Conservation (phyloP, 1,139 yeast species). For the Kodamaea fungicola region DNA sequence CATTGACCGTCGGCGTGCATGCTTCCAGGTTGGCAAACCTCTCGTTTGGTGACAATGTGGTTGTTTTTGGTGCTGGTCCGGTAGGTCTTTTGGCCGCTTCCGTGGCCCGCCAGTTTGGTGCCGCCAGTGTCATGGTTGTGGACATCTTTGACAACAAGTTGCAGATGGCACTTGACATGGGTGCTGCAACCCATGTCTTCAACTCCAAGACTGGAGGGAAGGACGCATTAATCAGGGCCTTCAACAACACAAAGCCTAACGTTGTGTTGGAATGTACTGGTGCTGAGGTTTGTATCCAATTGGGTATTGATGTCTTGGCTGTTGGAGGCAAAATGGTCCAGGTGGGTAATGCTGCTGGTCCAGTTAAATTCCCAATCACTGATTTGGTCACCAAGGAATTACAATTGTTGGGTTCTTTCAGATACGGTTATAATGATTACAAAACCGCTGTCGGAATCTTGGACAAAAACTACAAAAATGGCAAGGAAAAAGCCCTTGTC, state of each 20-base stretch:
- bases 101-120: constrained; percentile 80
- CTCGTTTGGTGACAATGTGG: constrained; percentile 68
- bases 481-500: constrained; percentile 47
- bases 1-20: constrained; percentile 82
- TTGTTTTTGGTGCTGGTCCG: constrained; percentile 92
- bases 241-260: constrained; percentile 47
- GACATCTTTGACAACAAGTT: constrained; percentile 62
- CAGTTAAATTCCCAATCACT: constrained; percentile 70
- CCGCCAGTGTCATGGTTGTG: constrained; percentile 61
- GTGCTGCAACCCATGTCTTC: constrained; percentile 57
- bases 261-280: constrained; percentile 74
- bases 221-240: constrained; percentile 36
- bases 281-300: constrained; percentile 63
- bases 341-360: constrained; percentile 72
- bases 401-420: constrained; percentile 69
- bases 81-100: constrained; percentile 81
- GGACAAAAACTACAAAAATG: constrained; percentile 54
- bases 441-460: constrained; percentile 68
- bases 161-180: constrained; percentile 53
- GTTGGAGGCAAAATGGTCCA: constrained; percentile 69
- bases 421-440: constrained; percentile 81
- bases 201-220: constrained; percentile 45
- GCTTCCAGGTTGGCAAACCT: constrained; percentile 70
- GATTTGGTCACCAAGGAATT: constrained; percentile 69
- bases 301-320: constrained; percentile 56